A percentile compares a stretch with the other conserved stretches of the same genome.
Evolutionary conservation across 306 rosid species (phyloP).

Genomic region (Trifolium repens): DNA sequence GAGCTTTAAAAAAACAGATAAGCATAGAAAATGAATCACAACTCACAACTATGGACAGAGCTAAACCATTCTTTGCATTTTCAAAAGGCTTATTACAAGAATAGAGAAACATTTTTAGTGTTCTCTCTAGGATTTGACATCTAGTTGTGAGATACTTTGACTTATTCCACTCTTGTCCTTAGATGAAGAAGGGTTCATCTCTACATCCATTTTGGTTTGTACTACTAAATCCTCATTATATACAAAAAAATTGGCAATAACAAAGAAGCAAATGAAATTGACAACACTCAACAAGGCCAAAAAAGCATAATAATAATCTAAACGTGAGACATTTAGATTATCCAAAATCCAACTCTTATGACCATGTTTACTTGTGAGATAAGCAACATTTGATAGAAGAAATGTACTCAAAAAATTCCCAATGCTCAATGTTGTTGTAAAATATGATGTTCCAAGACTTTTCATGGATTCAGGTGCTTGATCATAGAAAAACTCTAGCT

Average conservation of each 20-base stretch:
- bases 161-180: background rate
- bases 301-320: slow-evolving; percentile 22
- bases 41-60: background rate
- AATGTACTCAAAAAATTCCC: slow-evolving; percentile 2
- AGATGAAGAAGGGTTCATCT: slow-evolving; percentile 5
- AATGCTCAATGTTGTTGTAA: background rate
- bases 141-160: background rate
- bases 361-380: background rate
- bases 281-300: background rate
- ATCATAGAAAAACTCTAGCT: slow-evolving; percentile 3
- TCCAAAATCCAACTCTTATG: slow-evolving; percentile 13
- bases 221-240: background rate
- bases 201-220: background rate
- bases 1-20: background rate
- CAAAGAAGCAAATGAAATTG: slow-evolving; percentile 3
- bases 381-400: slow-evolving; percentile 4
- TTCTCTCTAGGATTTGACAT: slow-evolving; percentile 8
- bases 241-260: background rate
- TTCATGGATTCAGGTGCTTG: slow-evolving; percentile 23
- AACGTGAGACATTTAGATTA: background rate
- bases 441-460: background rate
- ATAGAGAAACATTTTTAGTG: background rate
- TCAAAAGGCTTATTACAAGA: background rate
- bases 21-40: background rate
- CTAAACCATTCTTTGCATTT: background rate